Conservation (phyloP, 495 filamentous ascomycete genomes). For the Aspergillus campestris region DNA sequence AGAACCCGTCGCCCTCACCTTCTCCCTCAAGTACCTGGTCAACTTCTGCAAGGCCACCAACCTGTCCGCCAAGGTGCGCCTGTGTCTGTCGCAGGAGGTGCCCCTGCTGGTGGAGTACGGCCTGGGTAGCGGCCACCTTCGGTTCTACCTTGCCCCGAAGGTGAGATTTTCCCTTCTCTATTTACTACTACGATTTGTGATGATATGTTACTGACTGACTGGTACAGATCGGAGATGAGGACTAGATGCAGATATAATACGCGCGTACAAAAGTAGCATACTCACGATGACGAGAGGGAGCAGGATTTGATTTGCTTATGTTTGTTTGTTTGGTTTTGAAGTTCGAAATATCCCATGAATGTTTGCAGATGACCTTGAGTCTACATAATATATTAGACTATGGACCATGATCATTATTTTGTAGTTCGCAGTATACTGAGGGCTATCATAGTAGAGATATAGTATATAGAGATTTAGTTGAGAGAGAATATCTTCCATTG, state of each 20-base stretch:
- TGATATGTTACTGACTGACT: background rate
- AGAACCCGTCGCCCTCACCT: constrained; percentile 91
- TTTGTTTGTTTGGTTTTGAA: constrained; percentile 14
- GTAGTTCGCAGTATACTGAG: too few species aligned
- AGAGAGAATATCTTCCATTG: too few species aligned
- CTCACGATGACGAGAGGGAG: constrained; percentile 28
- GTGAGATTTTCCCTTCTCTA: constrained; percentile 35
- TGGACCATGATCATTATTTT: too few species aligned
- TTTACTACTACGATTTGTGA: constrained; percentile 2
- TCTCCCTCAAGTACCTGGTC: constrained; percentile 98
- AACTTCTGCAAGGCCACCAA: constrained; percentile 98
- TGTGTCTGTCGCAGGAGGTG: constrained; percentile 93
- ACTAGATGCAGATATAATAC: constrained; percentile 43
- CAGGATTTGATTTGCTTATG: constrained; percentile 8
- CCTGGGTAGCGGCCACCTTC: constrained; percentile 77
- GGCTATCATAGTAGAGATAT: too few species aligned
- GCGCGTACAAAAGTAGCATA: constrained; percentile 17
- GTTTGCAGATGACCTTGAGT: constrained; percentile 1
- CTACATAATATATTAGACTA: background rate
- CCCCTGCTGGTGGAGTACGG: constrained; percentile 91
- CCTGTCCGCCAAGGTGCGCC: constrained; percentile 72
- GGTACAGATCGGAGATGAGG: constrained; percentile 79
- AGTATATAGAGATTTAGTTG: too few species aligned
- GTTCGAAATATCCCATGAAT: constrained; percentile 16
- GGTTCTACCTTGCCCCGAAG: constrained; percentile 99